These are phyloP conservation scores for Rhynchosporium secalis DNA, from an alignment of 2,329 filamentous ascomycete species.

Conservation along the genomic window DNA sequence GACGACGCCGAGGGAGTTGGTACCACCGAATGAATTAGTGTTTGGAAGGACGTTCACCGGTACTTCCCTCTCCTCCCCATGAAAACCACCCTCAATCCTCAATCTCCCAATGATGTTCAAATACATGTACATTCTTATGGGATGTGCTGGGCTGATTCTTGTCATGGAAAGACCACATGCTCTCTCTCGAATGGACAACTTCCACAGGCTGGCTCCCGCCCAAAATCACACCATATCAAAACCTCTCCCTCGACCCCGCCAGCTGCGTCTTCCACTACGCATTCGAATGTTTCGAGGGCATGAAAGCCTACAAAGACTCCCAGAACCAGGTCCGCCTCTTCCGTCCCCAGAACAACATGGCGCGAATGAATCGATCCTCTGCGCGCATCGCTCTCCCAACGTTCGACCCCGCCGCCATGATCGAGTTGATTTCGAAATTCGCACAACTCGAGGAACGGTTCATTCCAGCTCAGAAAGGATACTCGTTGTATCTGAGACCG, in stretches of 20 bases:
- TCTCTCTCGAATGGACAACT: constrained; percentile 89
- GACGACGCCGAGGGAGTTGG: constrained; percentile 69
- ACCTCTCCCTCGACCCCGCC: constrained; percentile 92
- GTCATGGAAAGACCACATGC: constrained; percentile 79
- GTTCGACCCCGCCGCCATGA: constrained; percentile 72
- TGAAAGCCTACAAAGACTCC: constrained; percentile 97
- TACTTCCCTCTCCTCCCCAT: constrained; percentile 39
- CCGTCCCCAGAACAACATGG: constrained; percentile 96
- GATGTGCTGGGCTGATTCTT: background rate
- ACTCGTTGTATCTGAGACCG: constrained; percentile 92
- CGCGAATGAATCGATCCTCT: constrained; percentile 85
- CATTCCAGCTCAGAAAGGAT: constrained; percentile 83
- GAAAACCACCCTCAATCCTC: background rate
- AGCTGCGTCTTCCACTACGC: constrained; percentile 99
- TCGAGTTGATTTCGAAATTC: constrained; percentile 78
- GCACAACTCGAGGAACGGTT: constrained; percentile 82
- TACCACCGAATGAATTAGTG: constrained; percentile 76
- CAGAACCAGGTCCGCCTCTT: constrained; percentile 80
- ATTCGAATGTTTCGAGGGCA: constrained; percentile 97
- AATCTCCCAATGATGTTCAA: background rate
- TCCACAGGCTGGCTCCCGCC: constrained; percentile 72
- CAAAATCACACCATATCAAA: constrained; percentile 89
- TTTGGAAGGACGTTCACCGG: constrained; percentile 92
- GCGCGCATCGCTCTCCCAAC: constrained; percentile 90
- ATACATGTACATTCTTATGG: background rate